Base-by-base conservation (phyloP, 768 basidiomycete species). In the Mycena galericulata region DNA sequence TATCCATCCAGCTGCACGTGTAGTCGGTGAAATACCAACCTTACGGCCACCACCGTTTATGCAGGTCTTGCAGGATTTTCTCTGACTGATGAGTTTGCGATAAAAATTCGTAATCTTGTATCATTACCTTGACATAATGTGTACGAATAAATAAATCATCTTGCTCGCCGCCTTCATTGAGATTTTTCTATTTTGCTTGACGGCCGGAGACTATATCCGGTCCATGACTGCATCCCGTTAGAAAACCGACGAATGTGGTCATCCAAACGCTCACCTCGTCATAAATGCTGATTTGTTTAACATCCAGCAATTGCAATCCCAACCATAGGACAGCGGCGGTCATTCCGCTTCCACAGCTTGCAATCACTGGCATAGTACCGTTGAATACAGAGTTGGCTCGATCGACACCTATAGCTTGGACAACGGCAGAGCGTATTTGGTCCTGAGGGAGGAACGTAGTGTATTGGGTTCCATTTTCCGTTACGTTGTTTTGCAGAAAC, bases 321-420 rank as follows among this genome's bases (percentile, higher is more conserved):
- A 98, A 84, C 97, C 98, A 98, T 8, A 98, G 84, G 17, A 98
- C 84, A 4, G 88, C 94, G 14, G 97, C 97, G n/a, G 97, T 98
- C 97, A 99, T 98, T 47, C 97, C 97, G 75, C 95, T 97, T 56
- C 97, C 97, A 81, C 97, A 99, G 65, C 86, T 92, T 15, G 92
- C 89, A 7, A 91, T 86, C 32, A 97, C 88, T 24, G 83, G 76
- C 57, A 86, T 83, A 67, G 89, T 79, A 20, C 93, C 93, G 14
- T 83, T 77, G 49, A 92, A 79, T 12, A 97, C 82, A 45, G 84
- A 76, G n/a, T 87, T 79, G 30, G 87, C 83, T 65, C 85, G 78
- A 60, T 87, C 85, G 41, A 78, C 72, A 34, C 95, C 93, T 34
- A 98, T 79, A 20, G 87, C 85, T n/a, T 86, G 79, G 40, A 86